Evolutionary conservation across 345 rosid genomes (phyloP).

Genomic region (Populus nigra): DNA sequence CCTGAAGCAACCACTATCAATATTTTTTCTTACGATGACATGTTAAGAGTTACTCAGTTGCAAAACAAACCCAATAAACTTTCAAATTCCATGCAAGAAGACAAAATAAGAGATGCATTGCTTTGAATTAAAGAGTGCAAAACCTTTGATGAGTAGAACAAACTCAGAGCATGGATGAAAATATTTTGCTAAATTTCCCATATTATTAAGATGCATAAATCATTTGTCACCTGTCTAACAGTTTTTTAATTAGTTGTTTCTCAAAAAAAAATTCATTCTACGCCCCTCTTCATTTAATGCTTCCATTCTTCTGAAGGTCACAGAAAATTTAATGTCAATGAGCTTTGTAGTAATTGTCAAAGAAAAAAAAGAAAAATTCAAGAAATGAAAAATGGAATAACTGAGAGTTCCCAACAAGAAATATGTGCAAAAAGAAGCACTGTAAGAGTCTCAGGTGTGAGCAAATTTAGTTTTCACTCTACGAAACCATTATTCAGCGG

Average conservation of each 20-base stretch:
- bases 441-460: not conserved
- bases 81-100: not conserved
- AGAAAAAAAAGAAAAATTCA: not conserved
- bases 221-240: not conserved
- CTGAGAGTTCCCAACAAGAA: not conserved
- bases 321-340: not conserved
- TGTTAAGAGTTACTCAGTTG: not conserved
- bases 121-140: not conserved
- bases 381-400: not conserved
- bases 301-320: not conserved
- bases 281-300: not conserved
- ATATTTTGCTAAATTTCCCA: not conserved
- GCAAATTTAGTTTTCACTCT: not conserved
- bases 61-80: not conserved
- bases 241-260: not conserved
- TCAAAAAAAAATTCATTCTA: not conserved
- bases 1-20: not conserved
- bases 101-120: not conserved
- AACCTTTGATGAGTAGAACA: not conserved
- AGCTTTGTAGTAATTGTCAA: not conserved
- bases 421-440: not conserved
- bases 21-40: not conserved
- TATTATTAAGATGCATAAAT: not conserved
- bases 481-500: not conserved
- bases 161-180: not conserved